These are phyloP conservation scores for Bremia lactucae DNA, from an alignment of 352 stramenopile species.

Conservation along the genomic window DNA sequence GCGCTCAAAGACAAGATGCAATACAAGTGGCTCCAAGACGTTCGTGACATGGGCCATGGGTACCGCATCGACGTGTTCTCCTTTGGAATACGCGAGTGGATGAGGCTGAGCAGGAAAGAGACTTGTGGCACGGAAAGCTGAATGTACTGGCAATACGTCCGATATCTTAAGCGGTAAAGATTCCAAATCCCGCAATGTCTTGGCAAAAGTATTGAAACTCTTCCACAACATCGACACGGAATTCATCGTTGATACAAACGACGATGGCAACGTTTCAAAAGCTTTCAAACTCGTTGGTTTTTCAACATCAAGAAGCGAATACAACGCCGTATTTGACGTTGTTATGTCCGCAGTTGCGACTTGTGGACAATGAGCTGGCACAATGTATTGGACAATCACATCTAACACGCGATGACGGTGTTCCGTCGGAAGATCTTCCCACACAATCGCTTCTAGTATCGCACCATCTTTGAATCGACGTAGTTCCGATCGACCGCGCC, in stretches of 20 bases:
- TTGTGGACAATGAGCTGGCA: constrained; percentile 50
- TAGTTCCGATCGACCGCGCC: constrained; percentile 81
- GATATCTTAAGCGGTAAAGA: constrained; percentile 81
- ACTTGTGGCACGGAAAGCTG: constrained; percentile 82
- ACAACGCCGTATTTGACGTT: constrained; percentile 64
- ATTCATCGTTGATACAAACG: constrained; percentile 69
- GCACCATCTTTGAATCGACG: constrained; percentile 85
- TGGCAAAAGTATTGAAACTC: constrained; percentile 74
- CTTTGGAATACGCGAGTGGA: constrained; percentile 74
- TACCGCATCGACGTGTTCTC: constrained; percentile 39
- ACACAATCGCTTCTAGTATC: constrained; percentile 85
- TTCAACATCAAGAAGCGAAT: constrained; percentile 52
- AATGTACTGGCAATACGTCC: constrained; percentile 65
- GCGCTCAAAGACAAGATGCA: constrained; percentile 78
- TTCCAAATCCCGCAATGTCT: constrained; percentile 62
- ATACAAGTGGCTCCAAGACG: constrained; percentile 55
- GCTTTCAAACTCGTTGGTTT: constrained; percentile 23
- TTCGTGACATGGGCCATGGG: constrained; percentile 58
- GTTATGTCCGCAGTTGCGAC: constrained; percentile 44
- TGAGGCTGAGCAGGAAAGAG: constrained; percentile 75
- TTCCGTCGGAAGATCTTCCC: constrained; percentile 64
- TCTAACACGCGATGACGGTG: constrained; percentile 64
- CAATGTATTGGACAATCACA: constrained; percentile 68
- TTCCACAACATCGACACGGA: constrained; percentile 64
- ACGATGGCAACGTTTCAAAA: too few relatives aligned